Conservation (phyloP, 2,329 filamentous ascomycete genomes). For the Bipolaris zeicola region DNA sequence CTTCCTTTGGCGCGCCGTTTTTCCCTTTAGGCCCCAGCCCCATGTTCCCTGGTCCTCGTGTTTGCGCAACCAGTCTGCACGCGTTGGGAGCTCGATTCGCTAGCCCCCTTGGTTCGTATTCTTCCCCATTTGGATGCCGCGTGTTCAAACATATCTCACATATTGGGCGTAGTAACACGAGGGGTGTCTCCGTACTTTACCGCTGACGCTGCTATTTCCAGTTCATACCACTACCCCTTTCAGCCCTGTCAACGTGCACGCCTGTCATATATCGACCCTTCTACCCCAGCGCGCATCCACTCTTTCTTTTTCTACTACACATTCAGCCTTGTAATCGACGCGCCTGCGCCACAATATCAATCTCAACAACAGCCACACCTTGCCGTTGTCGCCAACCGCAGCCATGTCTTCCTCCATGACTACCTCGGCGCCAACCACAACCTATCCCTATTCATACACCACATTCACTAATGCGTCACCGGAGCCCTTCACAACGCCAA, state of each 20-base stretch:
- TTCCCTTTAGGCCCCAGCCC: too few relatives aligned
- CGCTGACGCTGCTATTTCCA: neutral
- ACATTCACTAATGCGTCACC: conserved; percentile 20
- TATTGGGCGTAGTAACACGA: neutral
- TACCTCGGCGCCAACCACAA: conserved; percentile 15
- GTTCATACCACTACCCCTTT: neutral
- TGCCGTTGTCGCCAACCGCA: conserved; percentile 5
- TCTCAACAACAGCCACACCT: neutral
- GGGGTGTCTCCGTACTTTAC: too few relatives aligned
- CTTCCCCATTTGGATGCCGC: neutral
- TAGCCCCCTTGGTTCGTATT: neutral
- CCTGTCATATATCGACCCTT: neutral
- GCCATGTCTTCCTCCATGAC: neutral
- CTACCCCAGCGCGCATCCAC: neutral
- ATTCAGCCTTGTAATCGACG: too few relatives aligned
- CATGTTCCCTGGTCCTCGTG: neutral
- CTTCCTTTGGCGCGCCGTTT: neutral
- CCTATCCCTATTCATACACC: conserved; percentile 20
- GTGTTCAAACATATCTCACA: too few relatives aligned
- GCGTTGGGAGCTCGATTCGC: neutral
- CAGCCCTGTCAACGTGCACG: neutral
- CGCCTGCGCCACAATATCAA: neutral
- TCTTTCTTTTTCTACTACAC: neutral
- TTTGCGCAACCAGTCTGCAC: neutral
- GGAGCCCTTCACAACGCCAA: conserved; percentile 15